These are phyloP conservation scores for Kwoniella heveanensis DNA, from an alignment of 768 basidiomycete genomes.

Conservation along the genomic window DNA sequence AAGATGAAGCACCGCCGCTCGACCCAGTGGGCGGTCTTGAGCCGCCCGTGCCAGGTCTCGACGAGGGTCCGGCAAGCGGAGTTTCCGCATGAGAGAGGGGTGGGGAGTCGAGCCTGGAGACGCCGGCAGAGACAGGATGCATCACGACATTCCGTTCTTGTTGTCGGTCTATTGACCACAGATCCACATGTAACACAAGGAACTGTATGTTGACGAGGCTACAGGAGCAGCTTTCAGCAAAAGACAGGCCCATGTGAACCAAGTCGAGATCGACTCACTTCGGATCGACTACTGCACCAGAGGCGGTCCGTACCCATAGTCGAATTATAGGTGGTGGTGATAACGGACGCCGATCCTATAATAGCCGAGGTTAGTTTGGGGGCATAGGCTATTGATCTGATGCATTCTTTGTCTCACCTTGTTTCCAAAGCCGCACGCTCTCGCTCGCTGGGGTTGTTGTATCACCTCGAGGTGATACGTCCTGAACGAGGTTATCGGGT, in stretches of 20 bases:
- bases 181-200: constrained; percentile 87
- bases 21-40: constrained; percentile 20
- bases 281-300: constrained; percentile 35
- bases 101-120: constrained; percentile 22
- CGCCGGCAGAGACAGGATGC: constrained; percentile 68
- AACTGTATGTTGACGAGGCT: constrained; percentile 86
- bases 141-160: constrained; percentile 86
- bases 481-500: constrained; percentile 57
- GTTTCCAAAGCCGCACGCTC: constrained; percentile 96
- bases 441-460: constrained; percentile 84
- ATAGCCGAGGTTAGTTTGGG: neutral
- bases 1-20: constrained; percentile 17
- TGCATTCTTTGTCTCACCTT: too few species aligned
- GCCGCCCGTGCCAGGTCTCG: constrained; percentile 20
- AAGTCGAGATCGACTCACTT: constrained; percentile 23
- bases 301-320: constrained; percentile 57
- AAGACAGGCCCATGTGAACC: too few species aligned
- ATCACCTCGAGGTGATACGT: constrained; percentile 81
- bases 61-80: constrained; percentile 11
- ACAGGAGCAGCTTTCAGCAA: constrained; percentile 19
- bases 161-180: constrained; percentile 81
- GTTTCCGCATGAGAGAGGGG: neutral
- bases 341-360: constrained; percentile 84
- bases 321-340: constrained; percentile 70
- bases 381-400: neutral